Evolutionary conservation across 1,139 yeast species (phyloP), one percentile per base, ranked within the genome.

Genomic region (Pneumocystis oryctolagi): DNA sequence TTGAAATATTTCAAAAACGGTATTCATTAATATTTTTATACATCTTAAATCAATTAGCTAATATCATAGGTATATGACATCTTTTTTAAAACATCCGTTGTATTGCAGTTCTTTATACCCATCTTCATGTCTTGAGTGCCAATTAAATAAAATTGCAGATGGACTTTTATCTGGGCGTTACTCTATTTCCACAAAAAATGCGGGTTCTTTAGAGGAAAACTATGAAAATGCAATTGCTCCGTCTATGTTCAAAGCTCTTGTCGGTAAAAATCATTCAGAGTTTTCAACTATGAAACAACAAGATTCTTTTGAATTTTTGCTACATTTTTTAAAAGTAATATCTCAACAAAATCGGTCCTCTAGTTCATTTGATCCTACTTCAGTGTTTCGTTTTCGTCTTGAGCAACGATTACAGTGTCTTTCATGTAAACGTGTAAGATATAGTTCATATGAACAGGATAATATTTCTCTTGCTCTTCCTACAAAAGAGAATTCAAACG

Each of bases 221-320:
- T 87, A 84, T 71, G 94, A 89, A 70, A 71, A 77, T 56, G 97
- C 97, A 3, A 79, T 92, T 34, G 82, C 83, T 63, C 97, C 96
- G 0, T 77, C 82, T 0, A 79, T 84, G 65, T 84, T 92, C 73
- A 92, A 90, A 72, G 76, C 81, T 3, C 76, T 89, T 34, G 78
- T 94, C 63, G 97, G 96, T 0, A 80, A 80, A 63, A 83, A 82
- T 58, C 95, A 92, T 73, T 78, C 79, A 18, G 98, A 92, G 71
- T 92, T 92, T 70, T 79, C 84, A 60, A 84, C 96, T 0, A 87
- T 85, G 79, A 82, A 84, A 69, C 99, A 92, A 71, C 98, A 92
- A 72, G 99, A 92, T 76, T 94, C 97, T 0, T 87, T 85, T 77
- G 98, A 92, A 72, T 94, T 89, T 71, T 79, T 89, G 73, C 76